Conservation (phyloP, 129 eudicot genomes). For the Pulicaria dysenterica region DNA sequence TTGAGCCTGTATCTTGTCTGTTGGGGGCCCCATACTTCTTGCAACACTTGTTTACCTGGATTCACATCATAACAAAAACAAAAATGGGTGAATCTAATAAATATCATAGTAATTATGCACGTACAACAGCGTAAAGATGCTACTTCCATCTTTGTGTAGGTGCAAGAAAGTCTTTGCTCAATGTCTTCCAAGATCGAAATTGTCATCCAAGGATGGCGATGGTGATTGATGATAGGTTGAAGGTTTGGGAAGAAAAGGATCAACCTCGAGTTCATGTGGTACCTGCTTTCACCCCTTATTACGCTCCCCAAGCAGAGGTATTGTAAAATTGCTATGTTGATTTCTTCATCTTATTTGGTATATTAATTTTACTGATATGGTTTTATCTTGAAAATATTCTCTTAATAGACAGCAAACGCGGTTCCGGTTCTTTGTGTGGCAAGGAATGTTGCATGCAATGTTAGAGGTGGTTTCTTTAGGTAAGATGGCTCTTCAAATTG, state of each 20-base stretch:
- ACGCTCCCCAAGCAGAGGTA: slow-evolving; percentile 99
- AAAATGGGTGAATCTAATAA: not conserved
- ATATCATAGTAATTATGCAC: slow-evolving; percentile 3
- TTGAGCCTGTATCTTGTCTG: not conserved
- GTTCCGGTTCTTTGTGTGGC: slow-evolving; percentile 97
- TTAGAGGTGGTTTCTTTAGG: slow-evolving; percentile 95
- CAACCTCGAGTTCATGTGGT: slow-evolving; percentile 98
- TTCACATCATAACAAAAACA: not conserved
- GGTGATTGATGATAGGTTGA: slow-evolving; percentile 97
- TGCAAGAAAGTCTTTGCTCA: slow-evolving; percentile 71
- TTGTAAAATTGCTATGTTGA: slow-evolving; percentile 15
- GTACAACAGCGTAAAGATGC: not conserved
- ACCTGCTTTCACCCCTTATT: slow-evolving; percentile 94
- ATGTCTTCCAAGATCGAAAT: slow-evolving; percentile 76
- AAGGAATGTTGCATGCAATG: slow-evolving; percentile 97
- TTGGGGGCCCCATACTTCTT: not conserved
- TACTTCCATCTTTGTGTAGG: slow-evolving; percentile 39
- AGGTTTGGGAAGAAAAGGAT: slow-evolving; percentile 98
- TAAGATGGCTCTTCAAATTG: slow-evolving; percentile 43
- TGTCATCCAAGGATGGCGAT: slow-evolving; percentile 98
- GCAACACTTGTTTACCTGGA: slow-evolving; percentile 1
- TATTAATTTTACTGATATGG: not conserved
- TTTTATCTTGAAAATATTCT: slow-evolving; percentile 10
- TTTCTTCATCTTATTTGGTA: slow-evolving; percentile 8
- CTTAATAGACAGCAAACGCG: slow-evolving; percentile 64